Evolutionary conservation across 768 basidiomycete genomes (phyloP).

Genomic region (Porpolomopsis calyptriformis): DNA sequence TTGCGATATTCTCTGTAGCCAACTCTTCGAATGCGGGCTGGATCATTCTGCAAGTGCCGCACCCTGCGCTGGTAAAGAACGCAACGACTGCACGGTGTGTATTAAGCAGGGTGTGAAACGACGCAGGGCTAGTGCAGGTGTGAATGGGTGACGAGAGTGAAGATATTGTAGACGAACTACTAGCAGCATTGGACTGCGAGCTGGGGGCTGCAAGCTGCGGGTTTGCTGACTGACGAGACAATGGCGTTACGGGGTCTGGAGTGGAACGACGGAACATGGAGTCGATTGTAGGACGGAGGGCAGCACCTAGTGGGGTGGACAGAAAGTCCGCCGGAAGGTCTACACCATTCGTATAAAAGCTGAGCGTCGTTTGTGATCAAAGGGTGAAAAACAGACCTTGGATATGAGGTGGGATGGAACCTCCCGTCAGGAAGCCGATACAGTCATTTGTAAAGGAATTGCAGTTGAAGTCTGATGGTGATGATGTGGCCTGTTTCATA

Average conservation of each 20-base stretch:
- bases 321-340: constrained; percentile 78
- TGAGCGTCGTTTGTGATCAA: neutral
- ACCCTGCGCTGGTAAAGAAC: constrained; percentile 70
- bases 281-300: constrained; percentile 85
- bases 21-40: constrained; percentile 76
- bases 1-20: constrained; percentile 49
- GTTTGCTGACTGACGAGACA: constrained; percentile 28
- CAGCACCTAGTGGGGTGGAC: constrained; percentile 79
- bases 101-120: constrained; percentile 44
- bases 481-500: neutral
- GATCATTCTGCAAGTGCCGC: constrained; percentile 74
- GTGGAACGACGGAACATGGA: constrained; percentile 66
- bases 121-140: constrained; percentile 38
- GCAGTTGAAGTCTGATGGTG: constrained; percentile 72
- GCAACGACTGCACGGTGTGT: constrained; percentile 65
- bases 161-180: constrained; percentile 27
- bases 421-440: constrained; percentile 78
- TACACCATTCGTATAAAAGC: constrained; percentile 19
- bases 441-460: constrained; percentile 90
- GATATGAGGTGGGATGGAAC: constrained; percentile 71
- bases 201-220: constrained; percentile 48
- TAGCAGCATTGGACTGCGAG: constrained; percentile 12
- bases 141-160: constrained; percentile 56
- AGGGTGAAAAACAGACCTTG: constrained; percentile 42
- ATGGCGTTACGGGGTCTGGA: constrained; percentile 28